Conservation (phyloP, 345 rosid genomes). For the Adansonia digitata region DNA sequence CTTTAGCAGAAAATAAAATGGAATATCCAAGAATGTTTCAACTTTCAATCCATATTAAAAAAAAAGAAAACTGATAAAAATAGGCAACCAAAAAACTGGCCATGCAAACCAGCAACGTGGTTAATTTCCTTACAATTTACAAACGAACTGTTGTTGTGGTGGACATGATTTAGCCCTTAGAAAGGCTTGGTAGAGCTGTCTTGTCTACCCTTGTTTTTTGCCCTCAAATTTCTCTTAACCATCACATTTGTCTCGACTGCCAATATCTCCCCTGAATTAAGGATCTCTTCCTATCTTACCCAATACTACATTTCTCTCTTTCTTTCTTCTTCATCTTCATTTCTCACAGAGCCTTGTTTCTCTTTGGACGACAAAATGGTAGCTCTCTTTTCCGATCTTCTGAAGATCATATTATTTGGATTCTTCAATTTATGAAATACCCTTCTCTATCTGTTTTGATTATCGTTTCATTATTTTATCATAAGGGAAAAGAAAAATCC, state of each 20-base stretch:
- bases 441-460: not conserved
- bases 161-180: constrained; percentile 19
- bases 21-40: too few relatives aligned
- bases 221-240: constrained; percentile 36
- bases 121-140: not conserved
- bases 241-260: constrained; percentile 27
- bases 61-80: not conserved
- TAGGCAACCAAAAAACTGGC: constrained; percentile 1
- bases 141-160: not conserved
- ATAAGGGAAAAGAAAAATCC: not conserved
- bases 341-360: constrained; percentile 14
- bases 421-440: not conserved
- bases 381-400: not conserved
- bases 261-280: constrained; percentile 35
- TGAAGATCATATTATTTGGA: not conserved
- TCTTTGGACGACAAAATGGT: constrained; percentile 52
- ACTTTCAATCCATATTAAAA: too few relatives aligned
- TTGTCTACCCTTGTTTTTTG: constrained; percentile 31
- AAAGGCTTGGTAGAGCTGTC: constrained; percentile 24
- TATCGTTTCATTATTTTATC: not conserved
- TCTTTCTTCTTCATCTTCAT: constrained; percentile 23
- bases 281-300: constrained; percentile 42
- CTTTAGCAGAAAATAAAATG: too few relatives aligned
- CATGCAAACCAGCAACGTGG: not conserved
- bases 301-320: constrained; percentile 22